Percentiles rank a stretch among this genome's conserved stretches.
Conservation (phyloP, 306 rosid species). For the Cicer chorassanicum region DNA sequence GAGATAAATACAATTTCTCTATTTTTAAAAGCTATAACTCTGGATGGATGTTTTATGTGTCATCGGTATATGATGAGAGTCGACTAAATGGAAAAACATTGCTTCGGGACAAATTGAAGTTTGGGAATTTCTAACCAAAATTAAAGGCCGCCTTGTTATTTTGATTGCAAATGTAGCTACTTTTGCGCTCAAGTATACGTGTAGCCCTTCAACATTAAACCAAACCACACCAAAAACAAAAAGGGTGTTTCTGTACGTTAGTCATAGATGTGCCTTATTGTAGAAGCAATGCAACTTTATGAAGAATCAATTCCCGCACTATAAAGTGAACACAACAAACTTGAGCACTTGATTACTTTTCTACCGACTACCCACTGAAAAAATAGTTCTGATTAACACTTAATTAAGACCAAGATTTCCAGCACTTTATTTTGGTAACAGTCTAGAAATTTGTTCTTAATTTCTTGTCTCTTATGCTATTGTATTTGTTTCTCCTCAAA, state of each 20-base stretch:
- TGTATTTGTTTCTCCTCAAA: too few species aligned
- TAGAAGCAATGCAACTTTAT: slow-evolving; percentile 24
- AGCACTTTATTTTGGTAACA: neutral
- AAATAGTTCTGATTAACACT: neutral
- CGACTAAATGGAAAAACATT: neutral
- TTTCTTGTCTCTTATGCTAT: too few species aligned
- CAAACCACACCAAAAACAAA: too few species aligned
- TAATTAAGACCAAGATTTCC: neutral
- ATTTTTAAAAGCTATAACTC: neutral
- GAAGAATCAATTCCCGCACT: slow-evolving; percentile 41
- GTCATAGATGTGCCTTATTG: neutral
- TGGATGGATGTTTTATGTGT: neutral
- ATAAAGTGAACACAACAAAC: slow-evolving; percentile 33
- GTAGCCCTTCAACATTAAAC: too few species aligned
- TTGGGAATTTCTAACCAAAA: neutral
- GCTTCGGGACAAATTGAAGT: neutral
- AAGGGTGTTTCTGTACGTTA: neutral
- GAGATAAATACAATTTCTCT: too few species aligned
- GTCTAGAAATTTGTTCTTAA: too few species aligned
- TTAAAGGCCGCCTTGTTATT: neutral
- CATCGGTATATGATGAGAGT: neutral
- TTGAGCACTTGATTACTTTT: neutral
- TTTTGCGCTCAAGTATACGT: neutral
- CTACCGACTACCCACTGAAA: neutral
- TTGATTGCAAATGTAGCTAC: neutral